phyloP scores from a whole-genome alignment of 2,329 filamentous ascomycete species.

The Phialemoniopsis sp. region DNA sequence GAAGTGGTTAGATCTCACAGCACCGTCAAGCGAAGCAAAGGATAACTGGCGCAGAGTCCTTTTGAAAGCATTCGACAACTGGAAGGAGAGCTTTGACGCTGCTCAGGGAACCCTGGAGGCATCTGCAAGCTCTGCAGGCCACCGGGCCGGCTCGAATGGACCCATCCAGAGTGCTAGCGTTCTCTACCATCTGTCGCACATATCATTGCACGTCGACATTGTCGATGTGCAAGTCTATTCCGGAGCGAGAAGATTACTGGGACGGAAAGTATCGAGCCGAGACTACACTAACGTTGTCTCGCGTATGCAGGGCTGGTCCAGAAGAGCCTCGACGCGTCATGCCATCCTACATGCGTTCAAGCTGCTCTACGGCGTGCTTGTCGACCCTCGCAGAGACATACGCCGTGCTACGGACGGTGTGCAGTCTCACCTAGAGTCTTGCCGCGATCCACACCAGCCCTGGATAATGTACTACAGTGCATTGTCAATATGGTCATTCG shows the following conservation, averaged over 20 bases:
- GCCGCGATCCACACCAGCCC: conserved; percentile 79
- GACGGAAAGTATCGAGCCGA: conserved; percentile 65
- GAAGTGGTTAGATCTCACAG: conserved; percentile 69
- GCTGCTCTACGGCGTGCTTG: conserved; percentile 72
- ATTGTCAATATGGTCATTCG: conserved; percentile 84
- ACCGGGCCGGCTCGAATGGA: conserved; percentile 51
- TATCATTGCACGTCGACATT: conserved; percentile 85
- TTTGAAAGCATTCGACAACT: conserved; percentile 77
- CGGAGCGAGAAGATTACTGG: conserved; percentile 71
- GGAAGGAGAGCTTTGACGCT: conserved; percentile 79
- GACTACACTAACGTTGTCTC: conserved; percentile 71
- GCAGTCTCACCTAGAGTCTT: too few species aligned
- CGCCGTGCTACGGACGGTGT: too few species aligned
- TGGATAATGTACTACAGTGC: conserved; percentile 90
- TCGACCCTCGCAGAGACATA: conserved; percentile 39
- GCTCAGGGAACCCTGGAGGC: conserved; percentile 45
- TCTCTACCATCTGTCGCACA: conserved; percentile 81
- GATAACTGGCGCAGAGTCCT: conserved; percentile 78
- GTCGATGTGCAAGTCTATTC: conserved; percentile 89
- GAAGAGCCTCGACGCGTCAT: conserved; percentile 68
- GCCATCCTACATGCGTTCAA: conserved; percentile 81
- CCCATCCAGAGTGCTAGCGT: conserved; percentile 78
- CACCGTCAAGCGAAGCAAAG: conserved; percentile 52
- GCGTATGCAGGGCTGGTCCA: conserved; percentile 78
- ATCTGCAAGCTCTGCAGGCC: conserved; percentile 24